These are phyloP conservation scores for Kwoniella bestiolae DNA, from an alignment of 768 basidiomycete species.

Conservation along the genomic window DNA sequence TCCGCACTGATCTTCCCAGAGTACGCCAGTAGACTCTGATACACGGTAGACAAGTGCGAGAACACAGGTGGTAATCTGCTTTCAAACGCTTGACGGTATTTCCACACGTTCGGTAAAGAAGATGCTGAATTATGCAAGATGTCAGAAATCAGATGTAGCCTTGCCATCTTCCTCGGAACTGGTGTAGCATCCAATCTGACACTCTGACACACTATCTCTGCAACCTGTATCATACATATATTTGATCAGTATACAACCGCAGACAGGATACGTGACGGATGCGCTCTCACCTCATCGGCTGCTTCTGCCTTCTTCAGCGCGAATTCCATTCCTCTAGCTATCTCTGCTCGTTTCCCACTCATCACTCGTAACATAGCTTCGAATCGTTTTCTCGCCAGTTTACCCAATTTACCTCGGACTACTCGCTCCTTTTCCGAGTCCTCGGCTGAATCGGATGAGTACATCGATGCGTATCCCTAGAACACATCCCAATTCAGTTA, in stretches of 20 bases:
- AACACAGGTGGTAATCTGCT: slow-evolving; percentile 88
- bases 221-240: slow-evolving; percentile 67
- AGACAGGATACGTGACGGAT: too few species aligned
- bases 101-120: slow-evolving; percentile 93
- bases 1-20: slow-evolving; percentile 95
- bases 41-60: slow-evolving; percentile 90
- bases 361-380: slow-evolving; percentile 87
- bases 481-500: too few species aligned
- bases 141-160: slow-evolving; percentile 93
- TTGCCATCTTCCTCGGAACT: slow-evolving; percentile 95
- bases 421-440: slow-evolving; percentile 84
- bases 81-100: slow-evolving; percentile 93
- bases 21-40: slow-evolving; percentile 74
- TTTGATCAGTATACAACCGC: too few species aligned
- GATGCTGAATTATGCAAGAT: slow-evolving; percentile 97
- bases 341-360: slow-evolving; percentile 82
- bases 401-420: slow-evolving; percentile 76
- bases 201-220: slow-evolving; percentile 86
- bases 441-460: slow-evolving; percentile 86
- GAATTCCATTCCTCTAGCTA: slow-evolving; percentile 96
- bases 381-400: slow-evolving; percentile 78
- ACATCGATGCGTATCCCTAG: slow-evolving; percentile 56
- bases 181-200: slow-evolving; percentile 87
- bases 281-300: slow-evolving; percentile 73
- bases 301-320: slow-evolving; percentile 95